These are phyloP conservation scores for Aquilaria sinensis DNA, from an alignment of 345 rosid species.

Conservation along the genomic window DNA sequence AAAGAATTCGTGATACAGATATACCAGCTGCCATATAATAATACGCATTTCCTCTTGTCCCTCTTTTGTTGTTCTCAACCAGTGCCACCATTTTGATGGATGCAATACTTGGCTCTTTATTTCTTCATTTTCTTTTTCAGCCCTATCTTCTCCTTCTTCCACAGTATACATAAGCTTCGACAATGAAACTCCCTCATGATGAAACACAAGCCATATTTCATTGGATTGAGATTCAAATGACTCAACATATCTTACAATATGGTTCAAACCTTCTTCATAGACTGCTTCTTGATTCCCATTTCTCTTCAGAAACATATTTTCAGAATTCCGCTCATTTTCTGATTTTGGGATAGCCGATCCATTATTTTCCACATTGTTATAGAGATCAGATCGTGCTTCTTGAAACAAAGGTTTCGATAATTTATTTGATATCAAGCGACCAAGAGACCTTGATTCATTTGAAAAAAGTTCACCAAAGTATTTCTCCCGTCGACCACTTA, in stretches of 20 bases:
- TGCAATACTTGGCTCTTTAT: slow-evolving; percentile 54
- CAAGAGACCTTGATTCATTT: slow-evolving; percentile 52
- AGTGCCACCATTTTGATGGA: slow-evolving; percentile 95
- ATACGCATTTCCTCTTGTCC: slow-evolving; percentile 85
- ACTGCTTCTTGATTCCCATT: slow-evolving; percentile 21
- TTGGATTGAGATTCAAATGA: slow-evolving; percentile 86
- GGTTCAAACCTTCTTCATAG: slow-evolving; percentile 71
- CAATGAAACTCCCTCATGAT: slow-evolving; percentile 77
- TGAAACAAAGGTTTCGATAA: slow-evolving; percentile 27
- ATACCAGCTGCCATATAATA: slow-evolving; percentile 83
- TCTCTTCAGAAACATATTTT: slow-evolving; percentile 19
- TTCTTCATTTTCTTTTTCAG: slow-evolving; percentile 42
- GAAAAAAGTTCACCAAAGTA: slow-evolving; percentile 85
- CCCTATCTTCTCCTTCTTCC: slow-evolving; percentile 44
- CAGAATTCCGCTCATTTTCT: slow-evolving; percentile 24
- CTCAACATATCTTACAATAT: slow-evolving; percentile 89
- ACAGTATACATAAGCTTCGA: slow-evolving; percentile 77
- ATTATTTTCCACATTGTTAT: slow-evolving; percentile 19
- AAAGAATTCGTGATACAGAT: slow-evolving; percentile 2
- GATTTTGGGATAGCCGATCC: slow-evolving; percentile 21
- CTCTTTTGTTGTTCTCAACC: slow-evolving; percentile 83
- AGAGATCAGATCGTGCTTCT: slow-evolving; percentile 24
- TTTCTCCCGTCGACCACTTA: slow-evolving; percentile 93
- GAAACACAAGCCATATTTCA: slow-evolving; percentile 94
- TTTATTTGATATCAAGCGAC: slow-evolving; percentile 29